Conservation (phyloP, 441 rosid species). For the Corymbia citriodora region DNA sequence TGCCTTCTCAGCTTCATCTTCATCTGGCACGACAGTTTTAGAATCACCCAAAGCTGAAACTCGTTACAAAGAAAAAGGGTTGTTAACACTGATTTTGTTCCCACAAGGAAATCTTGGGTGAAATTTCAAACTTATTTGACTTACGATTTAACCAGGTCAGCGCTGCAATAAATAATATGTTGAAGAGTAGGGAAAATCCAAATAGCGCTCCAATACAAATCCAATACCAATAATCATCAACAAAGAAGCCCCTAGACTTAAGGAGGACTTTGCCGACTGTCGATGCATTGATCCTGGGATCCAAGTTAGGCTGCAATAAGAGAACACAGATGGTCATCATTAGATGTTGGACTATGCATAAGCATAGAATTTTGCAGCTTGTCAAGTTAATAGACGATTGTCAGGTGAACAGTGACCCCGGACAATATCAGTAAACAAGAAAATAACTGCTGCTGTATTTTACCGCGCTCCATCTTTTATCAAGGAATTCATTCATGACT, state of each 20-base stretch:
- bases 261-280: background rate
- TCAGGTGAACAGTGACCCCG: background rate
- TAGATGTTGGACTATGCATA: background rate
- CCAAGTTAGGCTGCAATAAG: background rate
- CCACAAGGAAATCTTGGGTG: background rate
- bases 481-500: constrained; percentile 15
- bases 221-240: background rate
- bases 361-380: background rate
- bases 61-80: background rate
- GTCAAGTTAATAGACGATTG: background rate
- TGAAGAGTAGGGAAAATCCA: background rate
- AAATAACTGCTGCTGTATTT: background rate
- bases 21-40: background rate
- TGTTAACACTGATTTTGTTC: background rate
- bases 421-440: background rate
- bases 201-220: background rate
- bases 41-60: background rate
- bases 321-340: background rate
- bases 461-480: constrained; percentile 14
- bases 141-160: background rate
- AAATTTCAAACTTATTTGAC: background rate
- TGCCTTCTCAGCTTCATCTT: background rate
- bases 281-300: background rate
- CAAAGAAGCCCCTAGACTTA: background rate
- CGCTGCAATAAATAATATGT: background rate